These are phyloP conservation scores for Penicillium frequentans DNA, from an alignment of 2,329 filamentous ascomycete genomes.

Conservation along the genomic window DNA sequence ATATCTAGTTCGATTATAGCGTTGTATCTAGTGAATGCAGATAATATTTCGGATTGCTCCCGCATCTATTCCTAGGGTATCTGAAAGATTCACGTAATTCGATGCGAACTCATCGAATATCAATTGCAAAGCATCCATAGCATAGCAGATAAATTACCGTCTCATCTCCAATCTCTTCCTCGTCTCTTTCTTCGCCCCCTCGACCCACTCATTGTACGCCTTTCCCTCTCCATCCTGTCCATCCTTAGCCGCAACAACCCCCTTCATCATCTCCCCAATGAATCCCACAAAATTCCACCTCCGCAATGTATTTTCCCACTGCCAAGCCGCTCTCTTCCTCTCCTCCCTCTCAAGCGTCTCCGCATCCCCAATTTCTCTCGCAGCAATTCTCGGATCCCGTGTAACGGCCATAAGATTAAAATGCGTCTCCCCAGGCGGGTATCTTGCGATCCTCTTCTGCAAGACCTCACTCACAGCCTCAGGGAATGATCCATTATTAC, in stretches of 20 bases:
- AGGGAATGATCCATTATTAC: slow-evolving; percentile 70
- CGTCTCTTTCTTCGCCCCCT: slow-evolving; percentile 58
- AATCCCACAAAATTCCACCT: slow-evolving; percentile 97
- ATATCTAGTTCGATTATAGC: slow-evolving; percentile 3
- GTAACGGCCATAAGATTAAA: slow-evolving; percentile 97
- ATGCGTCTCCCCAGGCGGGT: slow-evolving; percentile 82
- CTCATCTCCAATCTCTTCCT: slow-evolving; percentile 40
- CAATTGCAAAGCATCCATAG: neutral
- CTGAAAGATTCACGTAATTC: neutral
- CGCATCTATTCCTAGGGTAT: neutral
- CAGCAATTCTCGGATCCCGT: slow-evolving; percentile 73
- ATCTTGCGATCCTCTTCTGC: slow-evolving; percentile 77
- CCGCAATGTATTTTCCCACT: slow-evolving; percentile 90
- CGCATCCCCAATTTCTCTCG: slow-evolving; percentile 76
- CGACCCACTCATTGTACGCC: slow-evolving; percentile 77
- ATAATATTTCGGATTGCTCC: slow-evolving; percentile 1
- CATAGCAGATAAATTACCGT: slow-evolving; percentile 3
- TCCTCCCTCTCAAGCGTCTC: slow-evolving; percentile 79
- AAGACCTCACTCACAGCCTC: slow-evolving; percentile 83
- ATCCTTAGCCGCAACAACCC: slow-evolving; percentile 74
- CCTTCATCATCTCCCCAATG: slow-evolving; percentile 84
- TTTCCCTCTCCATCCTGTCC: slow-evolving; percentile 56
- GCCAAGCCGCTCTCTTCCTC: slow-evolving; percentile 80
- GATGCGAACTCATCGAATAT: neutral
- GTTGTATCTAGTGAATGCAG: neutral